Evolutionary conservation across 2,329 filamentous ascomycete species (phyloP).

Genomic region (Mariannaea elegans): DNA sequence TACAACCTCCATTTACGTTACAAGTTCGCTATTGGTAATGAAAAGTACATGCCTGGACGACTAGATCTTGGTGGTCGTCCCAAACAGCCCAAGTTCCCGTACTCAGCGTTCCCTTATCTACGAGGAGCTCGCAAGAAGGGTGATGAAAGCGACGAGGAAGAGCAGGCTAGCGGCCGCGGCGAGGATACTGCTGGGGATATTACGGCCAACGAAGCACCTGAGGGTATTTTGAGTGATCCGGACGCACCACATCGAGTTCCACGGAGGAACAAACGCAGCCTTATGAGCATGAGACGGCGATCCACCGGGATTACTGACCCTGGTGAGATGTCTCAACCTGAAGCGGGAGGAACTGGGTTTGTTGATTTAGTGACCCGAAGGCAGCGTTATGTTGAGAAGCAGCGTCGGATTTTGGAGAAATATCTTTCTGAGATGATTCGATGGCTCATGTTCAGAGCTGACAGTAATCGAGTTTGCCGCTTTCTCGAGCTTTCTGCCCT

Average conservation of each 20-base stretch:
- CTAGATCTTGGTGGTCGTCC: conserved; percentile 72
- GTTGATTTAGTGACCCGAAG: conserved; percentile 55
- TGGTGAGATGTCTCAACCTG: conserved; percentile 53
- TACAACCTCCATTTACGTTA: conserved; percentile 93
- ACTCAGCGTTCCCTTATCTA: conserved; percentile 88
- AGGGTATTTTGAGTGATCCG: conserved; percentile 48
- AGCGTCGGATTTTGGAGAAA: conserved; percentile 84
- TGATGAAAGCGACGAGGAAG: conserved; percentile 82
- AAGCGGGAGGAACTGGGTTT: conserved; percentile 59
- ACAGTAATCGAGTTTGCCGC: conserved; percentile 94
- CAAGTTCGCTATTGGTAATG: conserved; percentile 84
- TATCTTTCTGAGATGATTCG: conserved; percentile 95
- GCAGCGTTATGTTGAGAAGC: conserved; percentile 78
- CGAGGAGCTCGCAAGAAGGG: conserved; percentile 82
- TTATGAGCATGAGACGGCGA: conserved; percentile 63
- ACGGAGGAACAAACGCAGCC: conserved; percentile 62
- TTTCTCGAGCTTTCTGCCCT: conserved; percentile 95
- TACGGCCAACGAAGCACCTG: conserved; percentile 71
- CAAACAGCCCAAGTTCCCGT: conserved; percentile 89
- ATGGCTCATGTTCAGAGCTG: conserved; percentile 95
- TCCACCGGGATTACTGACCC: conserved; percentile 60
- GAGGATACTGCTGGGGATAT: conserved; percentile 59
- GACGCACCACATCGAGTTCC: conserved; percentile 44
- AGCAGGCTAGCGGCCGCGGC: conserved; percentile 50
- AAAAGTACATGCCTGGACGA: conserved; percentile 79